Evolutionary conservation across 306 rosid species (phyloP).

Genomic region (Lathyrus oleraceus): DNA sequence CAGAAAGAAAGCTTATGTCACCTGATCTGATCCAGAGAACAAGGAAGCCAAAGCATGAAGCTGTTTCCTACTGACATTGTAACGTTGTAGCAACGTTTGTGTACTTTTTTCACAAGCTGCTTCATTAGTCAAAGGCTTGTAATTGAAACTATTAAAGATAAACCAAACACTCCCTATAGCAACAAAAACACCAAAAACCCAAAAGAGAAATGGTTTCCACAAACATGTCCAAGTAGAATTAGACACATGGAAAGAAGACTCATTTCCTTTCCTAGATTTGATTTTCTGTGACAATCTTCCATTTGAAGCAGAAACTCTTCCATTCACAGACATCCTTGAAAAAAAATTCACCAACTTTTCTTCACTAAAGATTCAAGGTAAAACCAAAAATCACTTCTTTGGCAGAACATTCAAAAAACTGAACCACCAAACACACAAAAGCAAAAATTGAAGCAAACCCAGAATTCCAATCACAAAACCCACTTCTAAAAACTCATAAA

Average conservation of each 20-base stretch:
- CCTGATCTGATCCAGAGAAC: slow-evolving; percentile 86
- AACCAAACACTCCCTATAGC: slow-evolving; percentile 48
- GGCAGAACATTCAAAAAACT: slow-evolving; percentile 48
- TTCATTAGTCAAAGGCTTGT: slow-evolving; percentile 40
- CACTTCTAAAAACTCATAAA: slow-evolving; percentile 38
- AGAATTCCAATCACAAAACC: slow-evolving; percentile 32
- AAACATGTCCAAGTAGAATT: slow-evolving; percentile 53
- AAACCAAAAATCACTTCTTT: slow-evolving; percentile 31
- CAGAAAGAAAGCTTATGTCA: slow-evolving; percentile 27
- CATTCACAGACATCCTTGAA: slow-evolving; percentile 67
- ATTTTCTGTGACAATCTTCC: slow-evolving; percentile 54
- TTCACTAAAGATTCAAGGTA: slow-evolving; percentile 44
- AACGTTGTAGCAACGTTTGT: slow-evolving; percentile 56
- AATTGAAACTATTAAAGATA: slow-evolving; percentile 48
- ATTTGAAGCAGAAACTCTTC: slow-evolving; percentile 58
- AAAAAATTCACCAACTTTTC: slow-evolving; percentile 43
- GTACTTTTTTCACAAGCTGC: slow-evolving; percentile 51
- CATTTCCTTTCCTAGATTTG: slow-evolving; percentile 64
- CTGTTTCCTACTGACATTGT: slow-evolving; percentile 69
- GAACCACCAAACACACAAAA: slow-evolving; percentile 36
- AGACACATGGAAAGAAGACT: slow-evolving; percentile 50
- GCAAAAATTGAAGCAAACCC: slow-evolving; percentile 35
- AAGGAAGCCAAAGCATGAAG: slow-evolving; percentile 61
- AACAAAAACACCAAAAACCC: slow-evolving; percentile 49
- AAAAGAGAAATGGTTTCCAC: slow-evolving; percentile 49